Conservation (phyloP, 306 rosid species). For the Citrullus amarus region DNA sequence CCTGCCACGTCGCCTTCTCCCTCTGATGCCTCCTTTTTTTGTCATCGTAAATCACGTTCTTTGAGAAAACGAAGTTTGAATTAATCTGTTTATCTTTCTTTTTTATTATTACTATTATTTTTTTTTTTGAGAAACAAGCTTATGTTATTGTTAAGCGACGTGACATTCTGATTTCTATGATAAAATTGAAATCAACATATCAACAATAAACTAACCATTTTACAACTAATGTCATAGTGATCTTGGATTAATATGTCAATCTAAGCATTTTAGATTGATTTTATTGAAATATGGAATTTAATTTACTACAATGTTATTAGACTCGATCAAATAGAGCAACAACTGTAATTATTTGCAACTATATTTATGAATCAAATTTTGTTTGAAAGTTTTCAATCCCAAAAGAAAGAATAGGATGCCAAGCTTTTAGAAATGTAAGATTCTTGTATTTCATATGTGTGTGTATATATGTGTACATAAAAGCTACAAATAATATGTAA, state of each 20-base stretch:
- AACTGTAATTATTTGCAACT: no score
- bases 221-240: no score
- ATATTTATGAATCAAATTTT: no score
- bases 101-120: accelerated
- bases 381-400: no score
- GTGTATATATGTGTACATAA: no score
- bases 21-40: neutral
- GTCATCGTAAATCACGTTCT: neutral
- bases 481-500: no score
- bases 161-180: neutral
- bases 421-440: no score
- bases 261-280: neutral
- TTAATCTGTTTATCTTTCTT: neutral
- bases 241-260: neutral
- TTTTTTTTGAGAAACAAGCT: neutral
- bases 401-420: no score
- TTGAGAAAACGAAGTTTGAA: neutral
- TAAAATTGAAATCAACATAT: neutral
- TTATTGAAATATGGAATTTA: neutral
- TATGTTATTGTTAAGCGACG: neutral
- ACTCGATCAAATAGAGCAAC: no score
- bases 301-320: no score
- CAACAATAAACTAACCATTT: neutral
- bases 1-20: neutral
- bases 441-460: no score